Percentiles rank a stretch among this genome's conserved stretches.
Conservation (phyloP, 108 stramenopile genomes). For the Discostella pseudostelligera region DNA sequence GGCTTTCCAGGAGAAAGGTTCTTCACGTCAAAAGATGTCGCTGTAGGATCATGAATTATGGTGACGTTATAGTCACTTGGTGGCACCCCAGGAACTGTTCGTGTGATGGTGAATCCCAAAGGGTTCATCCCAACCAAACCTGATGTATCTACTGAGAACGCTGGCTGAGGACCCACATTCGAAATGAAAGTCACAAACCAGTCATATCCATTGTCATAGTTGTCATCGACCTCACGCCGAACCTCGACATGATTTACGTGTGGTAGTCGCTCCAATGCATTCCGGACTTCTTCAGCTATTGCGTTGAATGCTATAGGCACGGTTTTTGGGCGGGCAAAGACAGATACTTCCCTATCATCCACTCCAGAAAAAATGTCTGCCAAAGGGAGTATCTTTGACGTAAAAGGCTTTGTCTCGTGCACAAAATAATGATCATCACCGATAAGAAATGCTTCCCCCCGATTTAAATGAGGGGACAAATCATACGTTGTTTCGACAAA, state of each 20-base stretch:
- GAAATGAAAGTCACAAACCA: slow-evolving; percentile 76
- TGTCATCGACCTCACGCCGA: slow-evolving; percentile 38
- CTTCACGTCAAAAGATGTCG: slow-evolving; percentile 27
- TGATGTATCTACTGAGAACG: slow-evolving; percentile 42
- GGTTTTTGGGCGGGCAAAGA: slow-evolving; percentile 40
- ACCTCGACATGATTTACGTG: slow-evolving; percentile 68
- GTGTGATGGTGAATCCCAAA: slow-evolving; percentile 22
- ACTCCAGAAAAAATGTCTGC: slow-evolving; percentile 30
- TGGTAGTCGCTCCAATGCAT: slow-evolving; percentile 64
- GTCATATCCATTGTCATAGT: slow-evolving; percentile 45
- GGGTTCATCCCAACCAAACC: slow-evolving; percentile 44
- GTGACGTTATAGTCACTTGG: slow-evolving; percentile 47
- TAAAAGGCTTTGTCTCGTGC: slow-evolving; percentile 30
- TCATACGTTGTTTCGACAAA: slow-evolving; percentile 46
- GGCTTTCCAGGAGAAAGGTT: slow-evolving; percentile 43
- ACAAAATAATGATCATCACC: slow-evolving; percentile 41
- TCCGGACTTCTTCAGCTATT: slow-evolving; percentile 53
- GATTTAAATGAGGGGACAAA: slow-evolving; percentile 39
- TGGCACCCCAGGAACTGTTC: slow-evolving; percentile 31
- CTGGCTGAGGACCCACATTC: slow-evolving; percentile 70
- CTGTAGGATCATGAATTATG: slow-evolving; percentile 22
- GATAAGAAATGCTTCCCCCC: slow-evolving; percentile 50
- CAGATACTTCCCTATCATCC: slow-evolving; percentile 1
- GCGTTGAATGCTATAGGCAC: slow-evolving; percentile 45
- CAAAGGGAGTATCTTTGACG: slow-evolving; percentile 36